Base-by-base conservation (phyloP, 805 yeast species). In the Myxozyma udenii region DNA sequence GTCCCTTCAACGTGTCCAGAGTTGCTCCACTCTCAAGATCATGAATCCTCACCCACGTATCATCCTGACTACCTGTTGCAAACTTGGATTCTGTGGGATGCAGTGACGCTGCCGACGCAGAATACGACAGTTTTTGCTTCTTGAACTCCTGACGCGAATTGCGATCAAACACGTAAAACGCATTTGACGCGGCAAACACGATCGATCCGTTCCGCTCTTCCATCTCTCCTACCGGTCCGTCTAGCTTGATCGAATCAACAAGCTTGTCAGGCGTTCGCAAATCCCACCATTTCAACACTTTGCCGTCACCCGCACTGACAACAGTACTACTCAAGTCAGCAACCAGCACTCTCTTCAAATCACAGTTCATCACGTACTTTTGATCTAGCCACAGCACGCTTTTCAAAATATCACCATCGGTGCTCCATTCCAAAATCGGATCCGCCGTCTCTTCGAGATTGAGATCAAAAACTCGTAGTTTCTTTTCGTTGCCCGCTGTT, bases 21-120 rank as follows among this genome's bases (percentile, higher is more conserved):
- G 41, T 23, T 4, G 36, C 36, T 3, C 50, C 52, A 18, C 46
- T 26, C 12, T 46, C 61, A 32, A 56, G 56, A 37, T 63, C 65
- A 48, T 66, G 67, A 3, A 65, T 32, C 12, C 70, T 55, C 5
- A 67, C 66, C 66, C 67, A 67, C 4, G 70, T 67, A 39, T 66
- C 70, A 1, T 41, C 46, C 3, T 61, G 26, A 35, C 59, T 51
- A 1, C 69, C 70, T 1, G 70, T 66, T 19, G 55, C 54, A 23
- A 66, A 54, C 44, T 53, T 54, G 11, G 50, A 48, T 18, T 50
- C 33, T 26, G 53, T 61, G 1, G 57, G 53, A 30, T 54, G 53
- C 9, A 67, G 38, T 3, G 64, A 50, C 21, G 60, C 66, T 1
- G 67, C 60, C 6, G 66, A 62, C 11, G 64, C 63, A 7, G 30